Percentiles rank a stretch among this genome's conserved stretches.
phyloP scores from a whole-genome alignment of 1,284 basidiomycete species.

The Kwoniella shivajii region DNA sequence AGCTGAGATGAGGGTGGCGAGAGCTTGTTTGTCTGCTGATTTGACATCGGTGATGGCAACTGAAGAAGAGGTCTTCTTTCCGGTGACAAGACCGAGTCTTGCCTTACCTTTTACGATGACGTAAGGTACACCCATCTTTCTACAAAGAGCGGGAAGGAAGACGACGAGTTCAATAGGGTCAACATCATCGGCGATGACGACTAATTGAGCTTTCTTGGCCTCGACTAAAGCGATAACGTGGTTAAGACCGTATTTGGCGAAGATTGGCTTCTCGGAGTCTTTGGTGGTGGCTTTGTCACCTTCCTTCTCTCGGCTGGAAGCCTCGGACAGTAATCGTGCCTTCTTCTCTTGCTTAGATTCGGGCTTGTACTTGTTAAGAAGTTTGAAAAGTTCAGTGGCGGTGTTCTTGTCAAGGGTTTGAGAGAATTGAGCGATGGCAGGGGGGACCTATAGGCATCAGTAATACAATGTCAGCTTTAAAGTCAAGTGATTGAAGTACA shows the following conservation, averaged over 20 bases:
- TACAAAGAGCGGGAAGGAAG: slow-evolving; percentile 96
- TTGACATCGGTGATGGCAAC: slow-evolving; percentile 89
- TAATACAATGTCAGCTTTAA: neutral
- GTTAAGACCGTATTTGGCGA: slow-evolving; percentile 96
- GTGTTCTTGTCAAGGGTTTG: slow-evolving; percentile 99
- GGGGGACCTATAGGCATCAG: slow-evolving; percentile 65
- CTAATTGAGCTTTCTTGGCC: slow-evolving; percentile 96
- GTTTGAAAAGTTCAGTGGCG: slow-evolving; percentile 95
- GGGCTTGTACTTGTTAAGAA: slow-evolving; percentile 84
- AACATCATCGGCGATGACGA: slow-evolving; percentile 96
- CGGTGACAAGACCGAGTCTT: slow-evolving; percentile 69
- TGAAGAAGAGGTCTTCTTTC: slow-evolving; percentile 95
- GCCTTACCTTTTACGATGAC: slow-evolving; percentile 98
- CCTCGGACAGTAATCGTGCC: slow-evolving; percentile 83
- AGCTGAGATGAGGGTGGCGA: slow-evolving; percentile 87
- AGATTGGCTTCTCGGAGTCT: slow-evolving; percentile 89
- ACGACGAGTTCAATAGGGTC: slow-evolving; percentile 98
- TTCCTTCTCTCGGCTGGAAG: slow-evolving; percentile 64
- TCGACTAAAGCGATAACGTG: slow-evolving; percentile 93
- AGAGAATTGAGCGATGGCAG: slow-evolving; percentile 96
- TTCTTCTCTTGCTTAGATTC: slow-evolving; percentile 93
- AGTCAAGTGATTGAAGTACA: neutral
- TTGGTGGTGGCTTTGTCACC: slow-evolving; percentile 55
- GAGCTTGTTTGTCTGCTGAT: slow-evolving; percentile 91
- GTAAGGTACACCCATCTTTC: slow-evolving; percentile 98